Conservation (phyloP, 1,139 yeast species). For the Hyphopichia burtonii region DNA sequence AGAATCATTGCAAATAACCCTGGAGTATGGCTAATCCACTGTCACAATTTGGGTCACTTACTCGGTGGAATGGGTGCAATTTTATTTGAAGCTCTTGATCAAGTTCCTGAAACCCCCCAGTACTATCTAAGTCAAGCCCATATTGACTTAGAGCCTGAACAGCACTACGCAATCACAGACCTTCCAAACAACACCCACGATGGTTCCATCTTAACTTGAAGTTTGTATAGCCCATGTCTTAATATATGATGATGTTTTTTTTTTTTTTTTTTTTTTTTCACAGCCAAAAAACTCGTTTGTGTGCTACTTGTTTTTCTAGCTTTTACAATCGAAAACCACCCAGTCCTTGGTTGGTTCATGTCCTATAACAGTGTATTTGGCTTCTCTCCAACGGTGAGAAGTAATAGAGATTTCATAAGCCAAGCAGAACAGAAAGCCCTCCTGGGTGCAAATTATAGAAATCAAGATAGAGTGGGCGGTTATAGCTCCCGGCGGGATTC, state of each 20-base stretch:
- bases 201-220: background rate
- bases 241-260: no score
- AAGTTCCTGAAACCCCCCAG: constrained; percentile 12
- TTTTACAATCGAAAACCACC: no score
- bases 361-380: background rate
- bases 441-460: background rate
- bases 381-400: background rate
- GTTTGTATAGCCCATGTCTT: no score
- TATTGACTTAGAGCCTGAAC: constrained; percentile 1
- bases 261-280: background rate
- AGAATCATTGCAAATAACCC: constrained; percentile 19
- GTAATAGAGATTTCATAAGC: background rate
- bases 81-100: constrained; percentile 22
- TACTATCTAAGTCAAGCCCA: constrained; percentile 4
- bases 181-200: constrained; percentile 5
- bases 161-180: constrained; percentile 2
- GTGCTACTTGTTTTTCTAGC: no score
- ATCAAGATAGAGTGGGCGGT: background rate
- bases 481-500: background rate
- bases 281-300: no score
- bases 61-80: constrained; percentile 37
- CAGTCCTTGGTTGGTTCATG: no score
- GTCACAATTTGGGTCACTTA: constrained; percentile 37
- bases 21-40: constrained; percentile 28
- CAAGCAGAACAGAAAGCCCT: background rate